These are phyloP conservation scores for Sordaria brevicollis DNA, from an alignment of 495 filamentous ascomycete genomes.

Conservation along the genomic window DNA sequence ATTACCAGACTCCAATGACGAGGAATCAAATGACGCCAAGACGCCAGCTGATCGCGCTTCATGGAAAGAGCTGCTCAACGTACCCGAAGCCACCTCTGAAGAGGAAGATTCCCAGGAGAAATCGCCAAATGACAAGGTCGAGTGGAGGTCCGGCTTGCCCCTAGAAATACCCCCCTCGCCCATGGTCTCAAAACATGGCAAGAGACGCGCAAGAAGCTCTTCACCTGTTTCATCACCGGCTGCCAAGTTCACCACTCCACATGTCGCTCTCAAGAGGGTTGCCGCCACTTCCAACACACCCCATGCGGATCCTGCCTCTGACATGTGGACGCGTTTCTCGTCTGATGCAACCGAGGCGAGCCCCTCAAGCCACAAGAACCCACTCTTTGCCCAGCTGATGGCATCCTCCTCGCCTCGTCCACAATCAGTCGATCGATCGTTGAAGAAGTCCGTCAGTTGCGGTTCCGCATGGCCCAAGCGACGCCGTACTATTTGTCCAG, in stretches of 20 bases:
- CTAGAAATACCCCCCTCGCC: slow-evolving; percentile 28
- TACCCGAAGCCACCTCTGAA: slow-evolving; percentile 37
- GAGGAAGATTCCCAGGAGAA: slow-evolving; percentile 30
- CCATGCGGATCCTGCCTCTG: slow-evolving; percentile 68
- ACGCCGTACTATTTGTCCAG: slow-evolving; percentile 31
- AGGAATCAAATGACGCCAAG: slow-evolving; percentile 41
- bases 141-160: slow-evolving; percentile 16
- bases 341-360: slow-evolving; percentile 21
- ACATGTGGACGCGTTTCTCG: slow-evolving; percentile 79
- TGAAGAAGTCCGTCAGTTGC: slow-evolving; percentile 64
- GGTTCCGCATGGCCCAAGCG: slow-evolving; percentile 59
- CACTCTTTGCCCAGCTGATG: slow-evolving; percentile 50
- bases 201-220: slow-evolving; percentile 71
- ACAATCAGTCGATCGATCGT: slow-evolving; percentile 37
- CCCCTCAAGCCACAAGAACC: slow-evolving; percentile 32
- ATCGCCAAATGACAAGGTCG: slow-evolving; percentile 34
- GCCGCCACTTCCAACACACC: slow-evolving; percentile 58
- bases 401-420: slow-evolving; percentile 61
- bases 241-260: slow-evolving; percentile 16
- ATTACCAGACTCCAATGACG: slow-evolving; percentile 1
- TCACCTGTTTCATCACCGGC: slow-evolving; percentile 65
- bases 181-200: slow-evolving; percentile 37
- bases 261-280: slow-evolving; percentile 38
- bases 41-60: slow-evolving; percentile 69
- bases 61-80: slow-evolving; percentile 71